Evolutionary conservation across 2,329 filamentous ascomycete genomes (phyloP).

Genomic region (Claviceps arundinis): DNA sequence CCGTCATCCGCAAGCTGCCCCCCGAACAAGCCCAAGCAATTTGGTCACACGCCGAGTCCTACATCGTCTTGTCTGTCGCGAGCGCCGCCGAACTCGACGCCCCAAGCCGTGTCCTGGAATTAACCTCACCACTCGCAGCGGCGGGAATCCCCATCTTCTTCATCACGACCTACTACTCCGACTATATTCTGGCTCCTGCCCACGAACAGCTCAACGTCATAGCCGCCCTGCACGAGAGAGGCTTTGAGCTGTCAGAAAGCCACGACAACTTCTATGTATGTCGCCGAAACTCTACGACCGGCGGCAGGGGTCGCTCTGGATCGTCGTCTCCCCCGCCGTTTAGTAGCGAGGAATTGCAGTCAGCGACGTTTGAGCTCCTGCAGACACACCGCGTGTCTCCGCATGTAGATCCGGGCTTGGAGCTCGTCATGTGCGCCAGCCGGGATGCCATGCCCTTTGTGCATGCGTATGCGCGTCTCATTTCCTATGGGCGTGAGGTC

Average conservation of each 20-base stretch:
- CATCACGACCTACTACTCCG: slow-evolving; percentile 95
- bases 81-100: slow-evolving; percentile 85
- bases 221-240: slow-evolving; percentile 60
- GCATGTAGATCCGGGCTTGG: slow-evolving; percentile 52
- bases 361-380: slow-evolving; percentile 73
- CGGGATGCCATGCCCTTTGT: slow-evolving; percentile 31
- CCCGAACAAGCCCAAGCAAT: slow-evolving; percentile 38
- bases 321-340: slow-evolving; percentile 58
- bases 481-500: slow-evolving; percentile 23
- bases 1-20: slow-evolving; percentile 53
- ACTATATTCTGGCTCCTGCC: slow-evolving; percentile 84
- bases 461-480: slow-evolving; percentile 23
- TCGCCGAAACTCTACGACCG: slow-evolving; percentile 17
- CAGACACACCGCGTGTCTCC: slow-evolving; percentile 63
- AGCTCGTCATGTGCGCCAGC: slow-evolving; percentile 73
- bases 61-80: slow-evolving; percentile 79
- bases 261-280: slow-evolving; percentile 53
- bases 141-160: slow-evolving; percentile 96
- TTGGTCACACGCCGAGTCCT: slow-evolving; percentile 69
- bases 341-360: slow-evolving; percentile 66
- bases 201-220: slow-evolving; percentile 64
- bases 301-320: slow-evolving; percentile 34
- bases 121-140: slow-evolving; percentile 81
- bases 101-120: slow-evolving; percentile 77
- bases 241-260: slow-evolving; percentile 71